Percentiles rank a stretch among this genome's conserved stretches.
These are phyloP conservation scores for Pelagophyceae sp. DNA, from an alignment of 352 stramenopile genomes.

Conservation along the genomic window DNA sequence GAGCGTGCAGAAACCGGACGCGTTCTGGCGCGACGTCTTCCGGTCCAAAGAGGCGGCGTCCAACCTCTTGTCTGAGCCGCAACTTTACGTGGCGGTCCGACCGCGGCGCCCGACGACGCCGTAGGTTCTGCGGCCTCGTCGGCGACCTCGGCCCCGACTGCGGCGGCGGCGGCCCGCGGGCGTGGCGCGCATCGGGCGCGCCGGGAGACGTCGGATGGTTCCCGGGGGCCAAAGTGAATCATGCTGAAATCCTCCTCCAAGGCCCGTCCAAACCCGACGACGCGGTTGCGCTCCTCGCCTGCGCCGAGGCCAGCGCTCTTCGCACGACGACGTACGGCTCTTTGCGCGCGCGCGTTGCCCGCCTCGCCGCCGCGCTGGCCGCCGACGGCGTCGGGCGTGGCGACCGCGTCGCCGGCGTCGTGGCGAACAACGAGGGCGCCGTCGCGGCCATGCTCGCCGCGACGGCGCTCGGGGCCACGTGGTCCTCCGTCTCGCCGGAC, in stretches of 20 bases:
- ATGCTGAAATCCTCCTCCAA: constrained; percentile 7
- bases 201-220: constrained; percentile 1
- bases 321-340: neutral
- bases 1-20: neutral
- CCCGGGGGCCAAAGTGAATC: neutral
- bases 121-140: neutral
- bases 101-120: too few relatives aligned
- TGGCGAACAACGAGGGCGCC: constrained; percentile 1
- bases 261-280: neutral
- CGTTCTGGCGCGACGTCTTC: constrained; percentile 8
- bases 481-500: constrained; percentile 65
- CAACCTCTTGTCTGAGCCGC: too few relatives aligned
- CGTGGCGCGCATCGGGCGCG: neutral
- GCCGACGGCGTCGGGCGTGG: constrained; percentile 1
- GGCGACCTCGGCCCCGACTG: neutral
- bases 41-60: too few relatives aligned
- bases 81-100: too few relatives aligned
- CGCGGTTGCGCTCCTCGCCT: neutral
- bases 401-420: constrained; percentile 10
- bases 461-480: constrained; percentile 33
- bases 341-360: neutral
- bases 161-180: neutral
- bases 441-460: constrained; percentile 9
- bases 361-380: neutral
- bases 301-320: neutral